Base-by-base conservation (phyloP, 805 yeast genomes). In the Metschnikowia baotianmanensis region DNA sequence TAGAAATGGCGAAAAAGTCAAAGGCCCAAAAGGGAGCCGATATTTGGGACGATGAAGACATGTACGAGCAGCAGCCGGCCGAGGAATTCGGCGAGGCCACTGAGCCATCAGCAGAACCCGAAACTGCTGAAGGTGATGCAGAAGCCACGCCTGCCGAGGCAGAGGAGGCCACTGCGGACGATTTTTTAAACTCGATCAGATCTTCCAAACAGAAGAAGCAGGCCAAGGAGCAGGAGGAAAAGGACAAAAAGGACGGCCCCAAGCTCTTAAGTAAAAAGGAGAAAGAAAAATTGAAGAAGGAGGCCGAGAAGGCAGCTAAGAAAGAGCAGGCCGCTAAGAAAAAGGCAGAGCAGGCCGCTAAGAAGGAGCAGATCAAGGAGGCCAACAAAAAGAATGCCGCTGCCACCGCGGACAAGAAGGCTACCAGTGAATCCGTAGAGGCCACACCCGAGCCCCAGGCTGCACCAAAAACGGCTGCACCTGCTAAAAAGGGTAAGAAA, bases 211-310 rank as follows among this genome's bases (percentile, higher is more conserved):
- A 78, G 63, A 86, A 86, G 76, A 82, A 83, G 67, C 81, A 78
- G 51, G 82, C 74, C 33, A 81, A 80, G 63, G 80, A 75, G 45
- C 82, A 79, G 40, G 80, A 77, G 46, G 78, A 53, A 77, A 67
- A 62, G 55, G 67, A 70, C 45, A 61, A 63, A 38, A 63, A 69
- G 35, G 78, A 74, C 35, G 88, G 78, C 22, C 88, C 91, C 34
- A 76, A 80, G 50, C 73, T 89, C 58, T 88, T 90, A 65, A 80
- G 91, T 43, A 93, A 91, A 77, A 89, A 91, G 68, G 98, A 86
- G 58, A 86, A 85, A 68, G 95, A 91, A 70, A 90, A 83, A 71
- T 96, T 93, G 65, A 87, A 86, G 80, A 95, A 91, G 64, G 96
- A 90, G 63, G 80, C 78, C 51, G 95, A 86, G 61, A 91, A 91